Percentiles rank a stretch among this genome's conserved stretches.
These are phyloP conservation scores for Gilbertella persicaria DNA, from an alignment of 371 early-diverging fungal genomes.

Conservation along the genomic window DNA sequence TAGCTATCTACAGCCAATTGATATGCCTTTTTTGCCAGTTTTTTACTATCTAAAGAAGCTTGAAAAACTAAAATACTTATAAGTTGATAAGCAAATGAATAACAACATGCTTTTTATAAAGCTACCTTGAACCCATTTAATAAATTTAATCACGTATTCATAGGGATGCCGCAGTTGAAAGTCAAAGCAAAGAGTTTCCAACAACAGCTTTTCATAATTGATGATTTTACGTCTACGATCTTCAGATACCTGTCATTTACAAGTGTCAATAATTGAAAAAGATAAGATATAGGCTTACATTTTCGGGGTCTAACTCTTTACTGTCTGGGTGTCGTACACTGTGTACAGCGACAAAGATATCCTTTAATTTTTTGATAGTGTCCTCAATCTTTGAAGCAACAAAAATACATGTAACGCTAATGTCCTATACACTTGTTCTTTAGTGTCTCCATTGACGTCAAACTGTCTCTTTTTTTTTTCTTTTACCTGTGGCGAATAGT, in stretches of 20 bases:
- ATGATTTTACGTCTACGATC: constrained; percentile 59
- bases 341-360: constrained; percentile 69
- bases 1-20: constrained; percentile 59
- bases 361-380: constrained; percentile 73
- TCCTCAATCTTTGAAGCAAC: constrained; percentile 82
- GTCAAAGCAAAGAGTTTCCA: constrained; percentile 67
- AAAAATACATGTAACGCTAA: constrained; percentile 67
- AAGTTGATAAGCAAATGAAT: too few species aligned
- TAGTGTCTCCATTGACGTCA: too few species aligned
- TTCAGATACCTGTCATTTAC: constrained; percentile 40
- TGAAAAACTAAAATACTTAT: constrained; percentile 29
- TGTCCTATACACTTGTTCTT: constrained; percentile 37
- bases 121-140: constrained; percentile 57
- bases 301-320: constrained; percentile 61
- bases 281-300: constrained; percentile 14
- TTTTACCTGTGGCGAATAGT: constrained; percentile 43
- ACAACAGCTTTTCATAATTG: constrained; percentile 58
- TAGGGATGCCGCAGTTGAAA: constrained; percentile 66
- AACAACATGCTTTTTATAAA: neutral
- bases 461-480: neutral
- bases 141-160: constrained; percentile 64
- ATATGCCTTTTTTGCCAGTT: constrained; percentile 55
- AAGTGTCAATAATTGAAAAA: neutral
- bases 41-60: constrained; percentile 39
- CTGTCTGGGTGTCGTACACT: constrained; percentile 56